These are phyloP conservation scores for Linnemannia schmuckeri DNA, from an alignment of 192 early-diverging fungal species.

Conservation along the genomic window DNA sequence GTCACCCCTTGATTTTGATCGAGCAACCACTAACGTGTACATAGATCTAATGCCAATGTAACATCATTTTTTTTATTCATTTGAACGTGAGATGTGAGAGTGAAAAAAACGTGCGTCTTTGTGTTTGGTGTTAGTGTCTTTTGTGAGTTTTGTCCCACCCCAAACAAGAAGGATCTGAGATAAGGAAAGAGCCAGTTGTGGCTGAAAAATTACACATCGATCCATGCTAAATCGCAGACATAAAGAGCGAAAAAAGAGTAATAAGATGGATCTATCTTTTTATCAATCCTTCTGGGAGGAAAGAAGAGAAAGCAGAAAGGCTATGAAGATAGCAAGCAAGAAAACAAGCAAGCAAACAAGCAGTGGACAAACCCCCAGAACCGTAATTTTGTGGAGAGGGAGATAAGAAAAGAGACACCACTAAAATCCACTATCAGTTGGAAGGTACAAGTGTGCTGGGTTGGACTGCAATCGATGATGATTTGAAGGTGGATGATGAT, in stretches of 20 bases:
- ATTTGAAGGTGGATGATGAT: neutral
- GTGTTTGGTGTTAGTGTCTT: neutral
- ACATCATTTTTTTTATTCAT: neutral
- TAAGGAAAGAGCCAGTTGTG: neutral
- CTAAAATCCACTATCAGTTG: neutral
- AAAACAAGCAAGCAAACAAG: too few species aligned
- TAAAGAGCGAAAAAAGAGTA: neutral
- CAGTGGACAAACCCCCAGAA: neutral
- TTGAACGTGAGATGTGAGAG: neutral
- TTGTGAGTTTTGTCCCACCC: neutral
- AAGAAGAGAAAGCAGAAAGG: neutral
- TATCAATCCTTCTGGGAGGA: neutral
- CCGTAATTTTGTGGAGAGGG: conserved; percentile 1
- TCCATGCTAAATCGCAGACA: neutral
- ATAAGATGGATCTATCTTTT: neutral
- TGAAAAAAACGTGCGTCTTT: too few species aligned
- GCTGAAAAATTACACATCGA: neutral
- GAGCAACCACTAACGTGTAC: too few species aligned
- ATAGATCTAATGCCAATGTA: too few species aligned
- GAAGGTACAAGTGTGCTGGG: neutral
- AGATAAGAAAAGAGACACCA: neutral
- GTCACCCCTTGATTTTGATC: too few species aligned
- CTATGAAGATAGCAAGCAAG: neutral
- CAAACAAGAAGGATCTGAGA: neutral
- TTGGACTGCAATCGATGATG: neutral